Conservation (phyloP, 2,329 filamentous ascomycete species). For the Penicillium sp. region DNA sequence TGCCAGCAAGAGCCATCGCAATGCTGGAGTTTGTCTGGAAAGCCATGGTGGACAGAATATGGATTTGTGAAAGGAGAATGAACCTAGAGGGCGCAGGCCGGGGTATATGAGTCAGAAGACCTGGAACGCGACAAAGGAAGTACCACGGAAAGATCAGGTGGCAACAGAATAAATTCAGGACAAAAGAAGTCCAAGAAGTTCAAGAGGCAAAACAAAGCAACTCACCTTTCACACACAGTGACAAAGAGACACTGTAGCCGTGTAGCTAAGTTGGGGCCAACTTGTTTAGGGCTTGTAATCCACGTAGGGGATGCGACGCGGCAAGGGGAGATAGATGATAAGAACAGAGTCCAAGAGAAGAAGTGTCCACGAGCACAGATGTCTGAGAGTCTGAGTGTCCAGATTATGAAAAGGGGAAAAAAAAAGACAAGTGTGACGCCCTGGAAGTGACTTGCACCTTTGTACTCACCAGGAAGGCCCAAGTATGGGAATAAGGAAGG, state of each 20-base stretch:
- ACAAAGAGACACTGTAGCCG: constrained; percentile 11
- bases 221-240: constrained; percentile 23
- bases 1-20: constrained; percentile 50
- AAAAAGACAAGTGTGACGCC: constrained; percentile 3
- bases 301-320: constrained; percentile 22
- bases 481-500: constrained; percentile 21
- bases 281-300: constrained; percentile 13
- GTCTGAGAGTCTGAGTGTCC: too few relatives aligned
- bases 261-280: constrained; percentile 9
- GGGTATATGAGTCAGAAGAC: constrained; percentile 25
- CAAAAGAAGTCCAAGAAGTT: neutral
- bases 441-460: constrained; percentile 5
- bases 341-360: constrained; percentile 2
- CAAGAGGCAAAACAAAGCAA: neutral
- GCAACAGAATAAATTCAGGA: constrained; percentile 4
- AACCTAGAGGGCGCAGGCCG: constrained; percentile 6
- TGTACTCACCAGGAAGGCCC: constrained; percentile 8
- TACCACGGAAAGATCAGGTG: constrained; percentile 18
- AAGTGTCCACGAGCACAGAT: too few relatives aligned
- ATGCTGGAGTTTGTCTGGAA: constrained; percentile 45
- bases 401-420: neutral
- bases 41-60: constrained; percentile 41
- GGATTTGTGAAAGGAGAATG: constrained; percentile 9
- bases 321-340: constrained; percentile 18
- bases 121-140: constrained; percentile 16